These are phyloP conservation scores for Acacia concinna DNA, from an alignment of 331 rosid species.

Conservation along the genomic window DNA sequence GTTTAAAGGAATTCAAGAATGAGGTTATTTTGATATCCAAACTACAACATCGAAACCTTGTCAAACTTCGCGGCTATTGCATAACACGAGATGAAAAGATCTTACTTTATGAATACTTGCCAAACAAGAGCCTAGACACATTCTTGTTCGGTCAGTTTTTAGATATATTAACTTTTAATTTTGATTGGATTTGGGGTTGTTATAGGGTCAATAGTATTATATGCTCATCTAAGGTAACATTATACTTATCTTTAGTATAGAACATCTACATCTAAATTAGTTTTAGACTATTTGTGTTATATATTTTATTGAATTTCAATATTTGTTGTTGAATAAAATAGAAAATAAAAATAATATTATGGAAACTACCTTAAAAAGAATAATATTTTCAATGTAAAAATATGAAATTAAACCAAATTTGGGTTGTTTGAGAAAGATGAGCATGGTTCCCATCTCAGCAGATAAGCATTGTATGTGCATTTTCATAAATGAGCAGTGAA, in stretches of 20 bases:
- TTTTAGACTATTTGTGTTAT: too few relatives aligned
- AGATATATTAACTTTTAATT: neutral
- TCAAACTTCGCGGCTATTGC: constrained; percentile 36
- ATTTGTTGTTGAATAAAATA: neutral
- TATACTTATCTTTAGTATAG: neutral
- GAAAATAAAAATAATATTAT: neutral
- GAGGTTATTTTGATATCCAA: constrained; percentile 33
- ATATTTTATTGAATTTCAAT: too few relatives aligned
- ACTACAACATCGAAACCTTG: constrained; percentile 40
- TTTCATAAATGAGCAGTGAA: neutral
- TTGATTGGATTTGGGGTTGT: neutral
- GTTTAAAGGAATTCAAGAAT: constrained; percentile 32
- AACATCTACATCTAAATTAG: neutral
- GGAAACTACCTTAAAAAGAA: too few relatives aligned
- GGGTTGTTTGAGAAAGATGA: too few relatives aligned
- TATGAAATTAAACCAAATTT: too few relatives aligned
- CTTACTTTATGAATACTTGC: constrained; percentile 35
- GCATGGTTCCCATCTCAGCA: too few relatives aligned
- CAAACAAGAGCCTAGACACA: constrained; percentile 32
- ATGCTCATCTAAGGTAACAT: too few relatives aligned
- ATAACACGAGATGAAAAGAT: constrained; percentile 34
- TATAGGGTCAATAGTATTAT: too few relatives aligned
- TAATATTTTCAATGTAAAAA: too few relatives aligned
- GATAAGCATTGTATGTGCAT: too few relatives aligned
- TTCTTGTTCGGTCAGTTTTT: constrained; percentile 35